Evolutionary conservation across 345 rosid species (phyloP).

Genomic region (Turnera subulata): DNA sequence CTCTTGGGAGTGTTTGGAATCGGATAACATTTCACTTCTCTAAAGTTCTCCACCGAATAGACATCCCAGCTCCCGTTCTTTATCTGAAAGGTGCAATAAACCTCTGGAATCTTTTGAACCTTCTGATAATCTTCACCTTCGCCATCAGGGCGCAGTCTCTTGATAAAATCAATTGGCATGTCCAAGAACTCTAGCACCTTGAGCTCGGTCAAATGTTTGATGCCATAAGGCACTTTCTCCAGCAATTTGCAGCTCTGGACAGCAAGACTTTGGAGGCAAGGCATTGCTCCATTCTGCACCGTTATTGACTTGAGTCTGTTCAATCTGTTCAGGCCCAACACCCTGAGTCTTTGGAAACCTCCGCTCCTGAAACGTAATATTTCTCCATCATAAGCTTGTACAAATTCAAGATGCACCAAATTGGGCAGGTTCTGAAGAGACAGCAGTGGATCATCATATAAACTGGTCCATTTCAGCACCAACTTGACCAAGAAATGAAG

Average conservation of each 20-base stretch:
- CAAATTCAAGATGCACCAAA: conserved; percentile 18
- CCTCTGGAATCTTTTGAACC: conserved; percentile 5
- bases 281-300: conserved; percentile 23
- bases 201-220: conserved; percentile 12
- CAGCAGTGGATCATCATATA: conserved; percentile 14
- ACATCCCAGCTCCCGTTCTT: conserved; percentile 8
- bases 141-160: conserved; percentile 4
- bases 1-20: neutral
- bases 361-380: conserved; percentile 6
- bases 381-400: conserved; percentile 16
- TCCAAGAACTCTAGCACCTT: conserved; percentile 19
- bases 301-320: conserved; percentile 6
- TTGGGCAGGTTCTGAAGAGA: conserved; percentile 24
- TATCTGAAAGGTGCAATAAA: conserved; percentile 7
- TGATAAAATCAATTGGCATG: conserved; percentile 15
- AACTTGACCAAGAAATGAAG: conserved; percentile 20
- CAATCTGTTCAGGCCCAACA: conserved; percentile 16
- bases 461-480: conserved; percentile 12
- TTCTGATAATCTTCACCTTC: conserved; percentile 9
- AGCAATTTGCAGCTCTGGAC: conserved; percentile 17
- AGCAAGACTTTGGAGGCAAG: conserved; percentile 23
- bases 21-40: neutral
- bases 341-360: conserved; percentile 20
- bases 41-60: conserved; percentile 6
- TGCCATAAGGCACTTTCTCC: conserved; percentile 21